A percentile compares a stretch with the other conserved stretches of the same genome.
These are phyloP conservation scores for Microdochium nivale DNA, from an alignment of 2,329 filamentous ascomycete genomes.

Conservation along the genomic window DNA sequence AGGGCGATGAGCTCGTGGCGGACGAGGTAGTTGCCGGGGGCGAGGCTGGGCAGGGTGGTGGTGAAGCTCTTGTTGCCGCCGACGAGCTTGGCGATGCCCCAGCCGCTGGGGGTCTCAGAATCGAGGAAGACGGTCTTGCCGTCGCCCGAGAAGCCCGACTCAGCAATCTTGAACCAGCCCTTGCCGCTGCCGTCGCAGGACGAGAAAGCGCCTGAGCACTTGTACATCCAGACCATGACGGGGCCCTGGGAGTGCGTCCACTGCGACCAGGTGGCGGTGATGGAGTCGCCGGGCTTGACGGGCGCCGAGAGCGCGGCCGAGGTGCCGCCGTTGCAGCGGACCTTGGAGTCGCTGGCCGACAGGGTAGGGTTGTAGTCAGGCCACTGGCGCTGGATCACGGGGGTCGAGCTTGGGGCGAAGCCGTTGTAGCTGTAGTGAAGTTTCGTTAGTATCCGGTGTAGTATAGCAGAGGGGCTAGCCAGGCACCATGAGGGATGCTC, in stretches of 20 bases:
- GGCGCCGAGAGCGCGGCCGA: slow-evolving; percentile 34
- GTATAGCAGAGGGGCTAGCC: too few relatives aligned
- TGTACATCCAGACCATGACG: slow-evolving; percentile 49
- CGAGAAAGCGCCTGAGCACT: slow-evolving; percentile 38
- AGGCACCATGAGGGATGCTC: background rate
- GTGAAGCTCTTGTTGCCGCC: slow-evolving; percentile 30
- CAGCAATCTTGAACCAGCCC: background rate
- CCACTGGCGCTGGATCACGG: slow-evolving; percentile 51
- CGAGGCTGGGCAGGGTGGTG: slow-evolving; percentile 45
- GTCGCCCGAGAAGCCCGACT: slow-evolving; percentile 7
- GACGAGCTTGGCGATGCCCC: slow-evolving; percentile 34
- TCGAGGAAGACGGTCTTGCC: slow-evolving; percentile 50
- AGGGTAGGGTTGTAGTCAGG: slow-evolving; percentile 46
- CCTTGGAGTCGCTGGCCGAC: slow-evolving; percentile 35
- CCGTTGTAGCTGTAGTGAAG: slow-evolving; percentile 27
- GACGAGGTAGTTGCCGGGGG: slow-evolving; percentile 46
- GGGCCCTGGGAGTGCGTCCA: slow-evolving; percentile 52
- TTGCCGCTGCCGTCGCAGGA: slow-evolving; percentile 34
- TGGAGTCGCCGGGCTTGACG: slow-evolving; percentile 34
- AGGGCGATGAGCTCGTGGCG: slow-evolving; percentile 50
- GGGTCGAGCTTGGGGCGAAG: slow-evolving; percentile 37
- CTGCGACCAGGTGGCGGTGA: slow-evolving; percentile 44
- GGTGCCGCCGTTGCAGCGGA: slow-evolving; percentile 48
- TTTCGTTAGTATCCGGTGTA: background rate
- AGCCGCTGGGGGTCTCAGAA: slow-evolving; percentile 39